These are phyloP conservation scores for Oryza rufipogon DNA, from an alignment of 176 grass and related monocot genomes.

Conservation along the genomic window DNA sequence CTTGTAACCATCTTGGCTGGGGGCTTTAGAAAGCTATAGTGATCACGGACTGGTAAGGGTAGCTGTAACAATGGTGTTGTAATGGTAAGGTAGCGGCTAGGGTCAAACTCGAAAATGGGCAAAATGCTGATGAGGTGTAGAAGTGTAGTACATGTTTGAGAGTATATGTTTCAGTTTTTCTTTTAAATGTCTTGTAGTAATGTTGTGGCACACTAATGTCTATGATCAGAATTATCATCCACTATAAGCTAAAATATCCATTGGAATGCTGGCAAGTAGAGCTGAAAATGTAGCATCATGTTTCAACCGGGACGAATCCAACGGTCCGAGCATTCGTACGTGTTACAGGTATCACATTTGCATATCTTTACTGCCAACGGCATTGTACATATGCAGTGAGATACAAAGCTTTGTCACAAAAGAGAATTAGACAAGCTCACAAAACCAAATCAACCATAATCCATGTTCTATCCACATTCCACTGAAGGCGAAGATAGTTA, in stretches of 20 bases:
- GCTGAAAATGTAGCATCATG: neutral
- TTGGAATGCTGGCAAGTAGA: neutral
- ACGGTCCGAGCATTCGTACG: no score
- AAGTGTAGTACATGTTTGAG: constrained; percentile 33
- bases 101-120: neutral
- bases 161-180: constrained; percentile 42
- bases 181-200: constrained; percentile 2
- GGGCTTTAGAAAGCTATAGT: constrained; percentile 15
- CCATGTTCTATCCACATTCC: constrained; percentile 38
- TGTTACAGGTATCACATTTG: constrained; percentile 6
- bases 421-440: neutral
- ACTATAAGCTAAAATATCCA: neutral
- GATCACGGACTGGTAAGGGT: constrained; percentile 7
- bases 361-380: constrained; percentile 22
- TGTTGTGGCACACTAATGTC: neutral
- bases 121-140: constrained; percentile 38
- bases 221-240: neutral
- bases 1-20: neutral
- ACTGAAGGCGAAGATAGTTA: constrained; percentile 37
- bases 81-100: constrained; percentile 20
- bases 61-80: constrained; percentile 40
- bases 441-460: constrained; percentile 32
- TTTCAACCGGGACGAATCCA: neutral
- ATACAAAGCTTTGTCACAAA: constrained; percentile 35
- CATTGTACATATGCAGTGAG: constrained; percentile 25